Evolutionary conservation across 208 protist species (phyloP).

Genomic region (Balamuthia mandrillaris): DNA sequence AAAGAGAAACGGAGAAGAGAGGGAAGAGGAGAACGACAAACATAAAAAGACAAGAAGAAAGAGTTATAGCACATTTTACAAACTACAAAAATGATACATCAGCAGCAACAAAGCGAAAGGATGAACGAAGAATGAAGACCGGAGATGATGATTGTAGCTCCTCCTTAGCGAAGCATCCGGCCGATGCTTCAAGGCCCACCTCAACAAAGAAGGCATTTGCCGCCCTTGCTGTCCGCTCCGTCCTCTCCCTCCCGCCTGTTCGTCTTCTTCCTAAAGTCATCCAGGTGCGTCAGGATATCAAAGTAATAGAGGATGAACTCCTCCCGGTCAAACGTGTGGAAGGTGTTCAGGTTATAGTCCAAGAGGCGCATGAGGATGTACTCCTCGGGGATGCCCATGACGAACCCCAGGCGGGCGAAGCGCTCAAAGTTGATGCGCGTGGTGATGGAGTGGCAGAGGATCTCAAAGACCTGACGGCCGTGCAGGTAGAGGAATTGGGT

Average conservation of each 20-base stretch:
- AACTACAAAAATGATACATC: too few relatives aligned
- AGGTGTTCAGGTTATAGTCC: constrained; percentile 22
- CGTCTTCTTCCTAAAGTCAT: not conserved
- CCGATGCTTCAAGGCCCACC: too few relatives aligned
- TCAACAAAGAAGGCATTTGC: too few relatives aligned
- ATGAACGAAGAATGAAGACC: too few relatives aligned
- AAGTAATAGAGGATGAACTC: constrained; percentile 31
- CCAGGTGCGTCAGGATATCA: not conserved
- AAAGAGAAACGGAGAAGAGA: too few relatives aligned
- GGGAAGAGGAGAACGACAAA: too few relatives aligned
- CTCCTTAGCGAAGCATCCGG: too few relatives aligned
- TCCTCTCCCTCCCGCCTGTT: not conserved
- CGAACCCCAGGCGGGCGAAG: constrained; percentile 22
- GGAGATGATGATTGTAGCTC: too few relatives aligned
- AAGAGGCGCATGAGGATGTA: not conserved
- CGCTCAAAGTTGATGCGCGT: constrained; percentile 2
- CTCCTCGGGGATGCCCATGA: constrained; percentile 29
- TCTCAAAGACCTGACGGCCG: constrained; percentile 9
- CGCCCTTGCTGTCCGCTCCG: too few relatives aligned
- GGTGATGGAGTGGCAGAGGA: not conserved
- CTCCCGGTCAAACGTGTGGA: constrained; percentile 2
- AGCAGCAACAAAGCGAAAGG: too few relatives aligned
- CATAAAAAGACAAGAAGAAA: too few relatives aligned
- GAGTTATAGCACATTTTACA: too few relatives aligned
- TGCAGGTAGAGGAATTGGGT: constrained; percentile 32